Evolutionary conservation across 495 filamentous ascomycete species (phyloP), one percentile per base, ranked within the genome.

Genomic region (Hypomontagnella submonticulosa): DNA sequence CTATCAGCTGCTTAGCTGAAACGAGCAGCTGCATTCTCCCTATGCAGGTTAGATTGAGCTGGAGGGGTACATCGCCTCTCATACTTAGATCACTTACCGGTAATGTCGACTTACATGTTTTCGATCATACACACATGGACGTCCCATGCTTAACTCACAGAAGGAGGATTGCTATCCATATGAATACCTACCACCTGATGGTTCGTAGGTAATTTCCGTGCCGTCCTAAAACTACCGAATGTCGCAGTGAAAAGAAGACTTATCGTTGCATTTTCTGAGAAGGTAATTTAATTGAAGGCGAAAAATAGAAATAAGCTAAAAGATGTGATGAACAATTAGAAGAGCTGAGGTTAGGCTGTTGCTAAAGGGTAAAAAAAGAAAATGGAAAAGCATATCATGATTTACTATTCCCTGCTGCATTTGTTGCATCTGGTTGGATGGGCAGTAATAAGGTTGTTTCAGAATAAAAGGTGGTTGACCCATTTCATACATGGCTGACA

Each of bases 21-120:
- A 69, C 66, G 52, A 63, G 51, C 50, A 57, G 60, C 66, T 64
- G 56, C 56, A 64, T 64, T 34, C 51, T 37, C 48, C 36, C 48
- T 54, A 63, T 69, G 66, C 66, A 69, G 42, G 60, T 64, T 69
- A 69, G 50, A 69, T 69, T 69, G 66, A 69, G 66, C 51, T 69
- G 60, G 54, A 64, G 20, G 44, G 42, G 57, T 19, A 27, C 23
- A 27, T 6, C 2, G 6, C 23, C 23, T 27, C 23, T 27, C 23
- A 27, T 20, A 11, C 15, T 27, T n/a, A 47, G 30, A 50, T 30
- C 54, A 34, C 15, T 36, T 43, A 43, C 42, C 54, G 44, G 53
- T 38, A 27, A 44, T 13, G 50, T 46, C 34, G 13, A 46, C 49
- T 27, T 40, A 15, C 18, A 40, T 32, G 40, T 15, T 37, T 15